A percentile compares a stretch with the other conserved stretches of the same genome.
Conservation (phyloP, 805 yeast genomes). For the Metschnikowia kunwiensis region DNA sequence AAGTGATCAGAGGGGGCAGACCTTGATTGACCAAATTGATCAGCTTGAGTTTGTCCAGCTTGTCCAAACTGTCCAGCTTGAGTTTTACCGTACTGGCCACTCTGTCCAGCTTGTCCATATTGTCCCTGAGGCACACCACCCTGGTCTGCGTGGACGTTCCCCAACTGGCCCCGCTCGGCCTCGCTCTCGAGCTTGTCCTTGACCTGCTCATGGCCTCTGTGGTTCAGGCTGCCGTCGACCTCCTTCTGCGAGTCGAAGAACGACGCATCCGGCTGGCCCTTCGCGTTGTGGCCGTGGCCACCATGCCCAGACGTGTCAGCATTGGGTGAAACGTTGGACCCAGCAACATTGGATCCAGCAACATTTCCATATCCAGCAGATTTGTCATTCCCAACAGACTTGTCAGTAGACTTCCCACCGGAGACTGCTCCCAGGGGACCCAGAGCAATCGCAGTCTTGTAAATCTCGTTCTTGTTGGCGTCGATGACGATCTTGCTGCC, state of each 20-base stretch:
- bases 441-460: constrained; percentile 12
- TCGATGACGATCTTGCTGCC: constrained; percentile 35
- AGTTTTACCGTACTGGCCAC: too few relatives aligned
- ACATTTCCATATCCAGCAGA: too few relatives aligned
- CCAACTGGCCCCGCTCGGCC: constrained; percentile 13
- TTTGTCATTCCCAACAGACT: too few relatives aligned
- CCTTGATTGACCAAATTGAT: too few relatives aligned
- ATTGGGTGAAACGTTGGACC: neutral
- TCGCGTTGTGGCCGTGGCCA: neutral
- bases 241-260: constrained; percentile 8
- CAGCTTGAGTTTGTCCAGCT: too few relatives aligned
- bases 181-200: constrained; percentile 8
- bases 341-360: neutral
- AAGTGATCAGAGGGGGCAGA: too few relatives aligned
- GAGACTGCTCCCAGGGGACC: neutral
- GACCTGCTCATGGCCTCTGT: constrained; percentile 9
- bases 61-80: too few relatives aligned
- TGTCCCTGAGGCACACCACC: too few relatives aligned
- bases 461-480: constrained; percentile 33
- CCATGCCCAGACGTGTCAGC: neutral
- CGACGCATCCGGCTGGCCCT: constrained; percentile 11
- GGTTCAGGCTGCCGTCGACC: constrained; percentile 12
- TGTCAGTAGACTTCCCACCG: neutral
- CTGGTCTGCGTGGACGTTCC: constrained; percentile 7
- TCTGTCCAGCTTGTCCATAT: too few relatives aligned